phyloP scores from a whole-genome alignment of 2,329 filamentous ascomycete species.

The Cladosporium sp. region DNA sequence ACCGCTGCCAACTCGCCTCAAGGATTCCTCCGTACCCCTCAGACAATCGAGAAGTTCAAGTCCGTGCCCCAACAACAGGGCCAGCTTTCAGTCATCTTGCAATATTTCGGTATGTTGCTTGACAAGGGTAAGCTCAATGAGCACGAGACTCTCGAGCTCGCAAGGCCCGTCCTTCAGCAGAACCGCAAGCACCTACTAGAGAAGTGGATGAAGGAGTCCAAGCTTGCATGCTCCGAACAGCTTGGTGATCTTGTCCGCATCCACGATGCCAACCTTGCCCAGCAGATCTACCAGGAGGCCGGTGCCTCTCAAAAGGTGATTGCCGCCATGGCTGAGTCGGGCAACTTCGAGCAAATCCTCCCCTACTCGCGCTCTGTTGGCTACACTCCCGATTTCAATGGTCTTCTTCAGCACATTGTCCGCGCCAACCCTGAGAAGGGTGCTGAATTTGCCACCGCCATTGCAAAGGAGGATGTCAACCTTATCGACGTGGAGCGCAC shows the following conservation, averaged over 20 bases:
- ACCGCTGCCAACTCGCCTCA: slow-evolving; percentile 94
- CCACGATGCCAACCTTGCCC: slow-evolving; percentile 83
- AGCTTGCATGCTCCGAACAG: slow-evolving; percentile 93
- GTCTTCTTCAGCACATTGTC: slow-evolving; percentile 87
- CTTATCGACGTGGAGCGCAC: slow-evolving; percentile 91
- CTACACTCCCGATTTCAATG: slow-evolving; percentile 94
- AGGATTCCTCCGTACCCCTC: slow-evolving; percentile 88
- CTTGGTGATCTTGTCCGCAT: slow-evolving; percentile 90
- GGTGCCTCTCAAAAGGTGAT: slow-evolving; percentile 92
- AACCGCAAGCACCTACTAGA: slow-evolving; percentile 94
- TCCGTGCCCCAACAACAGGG: slow-evolving; percentile 74
- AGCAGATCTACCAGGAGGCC: slow-evolving; percentile 87
- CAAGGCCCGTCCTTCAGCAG: slow-evolving; percentile 87
- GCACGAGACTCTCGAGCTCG: slow-evolving; percentile 91
- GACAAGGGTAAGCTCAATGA: slow-evolving; percentile 93
- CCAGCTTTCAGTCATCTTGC: slow-evolving; percentile 89
- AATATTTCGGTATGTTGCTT: slow-evolving; percentile 96
- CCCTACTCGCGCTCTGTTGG: slow-evolving; percentile 82
- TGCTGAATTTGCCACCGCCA: slow-evolving; percentile 86
- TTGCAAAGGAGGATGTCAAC: slow-evolving; percentile 85
- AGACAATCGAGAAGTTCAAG: slow-evolving; percentile 97
- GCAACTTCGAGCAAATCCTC: slow-evolving; percentile 95
- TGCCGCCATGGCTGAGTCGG: slow-evolving; percentile 89
- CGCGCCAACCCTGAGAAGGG: slow-evolving; percentile 82
- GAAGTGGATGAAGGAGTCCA: slow-evolving; percentile 97